Evolutionary conservation across 208 protist species (phyloP).

Genomic region (Trypanosoma melophagium): DNA sequence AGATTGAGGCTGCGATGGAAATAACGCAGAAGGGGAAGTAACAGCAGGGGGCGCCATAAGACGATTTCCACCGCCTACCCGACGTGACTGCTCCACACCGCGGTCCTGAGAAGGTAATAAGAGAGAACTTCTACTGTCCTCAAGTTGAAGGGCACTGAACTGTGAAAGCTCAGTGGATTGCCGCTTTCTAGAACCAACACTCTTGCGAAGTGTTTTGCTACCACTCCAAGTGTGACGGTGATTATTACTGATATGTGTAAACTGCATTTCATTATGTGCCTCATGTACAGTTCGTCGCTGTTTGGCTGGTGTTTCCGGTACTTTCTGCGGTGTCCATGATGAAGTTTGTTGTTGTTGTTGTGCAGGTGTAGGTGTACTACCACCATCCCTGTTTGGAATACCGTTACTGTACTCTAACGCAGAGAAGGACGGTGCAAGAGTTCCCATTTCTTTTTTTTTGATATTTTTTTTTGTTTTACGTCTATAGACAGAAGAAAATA

Average conservation of each 20-base stretch:
- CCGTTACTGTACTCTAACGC: neutral
- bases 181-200: conserved; percentile 51
- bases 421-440: conserved; percentile 12
- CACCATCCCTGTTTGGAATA: conserved; percentile 19
- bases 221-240: conserved; percentile 5
- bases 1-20: conserved; percentile 20
- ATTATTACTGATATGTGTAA: conserved; percentile 6
- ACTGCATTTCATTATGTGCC: neutral
- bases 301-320: conserved; percentile 43
- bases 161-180: conserved; percentile 60
- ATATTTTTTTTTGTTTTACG: neutral
- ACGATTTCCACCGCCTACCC: neutral
- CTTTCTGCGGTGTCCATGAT: conserved; percentile 3
- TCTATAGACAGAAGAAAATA: too few relatives aligned
- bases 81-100: conserved; percentile 12
- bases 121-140: conserved; percentile 31
- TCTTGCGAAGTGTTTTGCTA: conserved; percentile 38
- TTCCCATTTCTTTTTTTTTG: conserved; percentile 12
- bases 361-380: conserved; percentile 4
- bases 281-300: conserved; percentile 61
- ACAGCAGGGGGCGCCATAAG: conserved; percentile 23
- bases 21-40: conserved; percentile 6
- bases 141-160: conserved; percentile 71
- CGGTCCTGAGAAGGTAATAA: conserved; percentile 29
- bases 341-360: conserved; percentile 10